These are phyloP conservation scores for Cystobasidium pallidum DNA, from an alignment of 1,284 basidiomycete genomes.

Conservation along the genomic window DNA sequence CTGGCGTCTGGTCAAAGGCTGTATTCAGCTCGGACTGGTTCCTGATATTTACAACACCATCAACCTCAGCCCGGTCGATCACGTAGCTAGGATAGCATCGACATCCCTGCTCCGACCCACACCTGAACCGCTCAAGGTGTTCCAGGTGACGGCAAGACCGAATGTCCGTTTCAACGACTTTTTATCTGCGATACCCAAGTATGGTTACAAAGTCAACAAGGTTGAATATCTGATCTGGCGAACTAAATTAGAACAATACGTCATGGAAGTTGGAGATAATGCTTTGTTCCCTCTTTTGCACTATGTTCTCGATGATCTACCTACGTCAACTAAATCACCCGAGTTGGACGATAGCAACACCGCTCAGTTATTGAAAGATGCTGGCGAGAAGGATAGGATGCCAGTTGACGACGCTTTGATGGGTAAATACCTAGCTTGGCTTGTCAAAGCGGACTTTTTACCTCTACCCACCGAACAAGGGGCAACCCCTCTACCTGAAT, in stretches of 20 bases:
- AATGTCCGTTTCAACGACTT: slow-evolving; percentile 88
- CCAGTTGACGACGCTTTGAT: slow-evolving; percentile 79
- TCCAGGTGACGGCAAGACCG: slow-evolving; percentile 87
- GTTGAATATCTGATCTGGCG: slow-evolving; percentile 94
- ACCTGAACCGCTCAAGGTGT: slow-evolving; percentile 65
- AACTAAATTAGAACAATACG: slow-evolving; percentile 88
- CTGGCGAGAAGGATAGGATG: slow-evolving; percentile 59
- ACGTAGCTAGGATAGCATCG: slow-evolving; percentile 82
- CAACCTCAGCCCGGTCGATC: slow-evolving; percentile 98
- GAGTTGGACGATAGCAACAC: slow-evolving; percentile 89
- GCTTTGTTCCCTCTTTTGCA: slow-evolving; percentile 96
- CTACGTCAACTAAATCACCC: slow-evolving; percentile 92
- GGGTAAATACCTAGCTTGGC: slow-evolving; percentile 92
- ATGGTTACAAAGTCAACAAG: slow-evolving; percentile 77
- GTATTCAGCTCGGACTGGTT: slow-evolving; percentile 89
- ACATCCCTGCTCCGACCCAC: slow-evolving; percentile 64
- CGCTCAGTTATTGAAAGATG: slow-evolving; percentile 64
- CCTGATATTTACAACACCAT: slow-evolving; percentile 98
- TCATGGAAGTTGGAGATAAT: slow-evolving; percentile 90
- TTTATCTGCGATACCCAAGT: slow-evolving; percentile 72
- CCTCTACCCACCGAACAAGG: slow-evolving; percentile 22
- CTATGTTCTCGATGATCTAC: slow-evolving; percentile 95
- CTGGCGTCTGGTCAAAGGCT: slow-evolving; percentile 97
- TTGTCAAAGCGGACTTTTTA: slow-evolving; percentile 84
- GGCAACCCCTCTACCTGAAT: slow-evolving; percentile 51